Evolutionary conservation across 2,329 filamentous ascomycete species (phyloP).

Genomic region (Macrophomina pseudophaseolina): DNA sequence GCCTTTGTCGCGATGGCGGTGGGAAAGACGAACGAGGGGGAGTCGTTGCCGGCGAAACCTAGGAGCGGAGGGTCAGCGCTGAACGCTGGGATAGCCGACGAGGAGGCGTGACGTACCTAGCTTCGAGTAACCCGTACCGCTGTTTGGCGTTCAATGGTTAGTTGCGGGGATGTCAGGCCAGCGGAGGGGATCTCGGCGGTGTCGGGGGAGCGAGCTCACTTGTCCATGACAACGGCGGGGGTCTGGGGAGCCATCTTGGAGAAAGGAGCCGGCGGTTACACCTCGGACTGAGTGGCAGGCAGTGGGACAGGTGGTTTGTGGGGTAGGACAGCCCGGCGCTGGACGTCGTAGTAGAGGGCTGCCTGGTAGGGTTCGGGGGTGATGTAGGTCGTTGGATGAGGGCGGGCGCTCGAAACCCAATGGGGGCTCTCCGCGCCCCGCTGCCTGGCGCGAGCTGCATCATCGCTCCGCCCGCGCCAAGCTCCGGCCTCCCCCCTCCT

Average conservation of each 20-base stretch:
- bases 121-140: constrained; percentile 99
- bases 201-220: constrained; percentile 59
- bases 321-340: constrained; percentile 26
- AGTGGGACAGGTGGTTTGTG: constrained; percentile 31
- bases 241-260: constrained; percentile 91
- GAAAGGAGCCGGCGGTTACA: constrained; percentile 29
- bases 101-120: constrained; percentile 70
- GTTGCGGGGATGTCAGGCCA: constrained; percentile 28
- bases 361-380: constrained; percentile 27
- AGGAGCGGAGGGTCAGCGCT: constrained; percentile 43
- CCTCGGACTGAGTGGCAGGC: constrained; percentile 28
- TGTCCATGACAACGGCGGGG: constrained; percentile 99
- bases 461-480: constrained; percentile 26
- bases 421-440: constrained; percentile 25
- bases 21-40: constrained; percentile 98
- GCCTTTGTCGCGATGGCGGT: constrained; percentile 97
- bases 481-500: constrained; percentile 9
- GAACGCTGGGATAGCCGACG: constrained; percentile 19
- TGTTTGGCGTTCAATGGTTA: constrained; percentile 56
- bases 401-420: constrained; percentile 25
- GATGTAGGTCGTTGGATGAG: constrained; percentile 26
- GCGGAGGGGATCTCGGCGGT: constrained; percentile 25
- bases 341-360: constrained; percentile 16
- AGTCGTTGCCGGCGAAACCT: constrained; percentile 99
- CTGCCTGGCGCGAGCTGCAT: constrained; percentile 8